These are phyloP conservation scores for Botryotinia globosa DNA, from an alignment of 2,329 filamentous ascomycete genomes.

Conservation along the genomic window DNA sequence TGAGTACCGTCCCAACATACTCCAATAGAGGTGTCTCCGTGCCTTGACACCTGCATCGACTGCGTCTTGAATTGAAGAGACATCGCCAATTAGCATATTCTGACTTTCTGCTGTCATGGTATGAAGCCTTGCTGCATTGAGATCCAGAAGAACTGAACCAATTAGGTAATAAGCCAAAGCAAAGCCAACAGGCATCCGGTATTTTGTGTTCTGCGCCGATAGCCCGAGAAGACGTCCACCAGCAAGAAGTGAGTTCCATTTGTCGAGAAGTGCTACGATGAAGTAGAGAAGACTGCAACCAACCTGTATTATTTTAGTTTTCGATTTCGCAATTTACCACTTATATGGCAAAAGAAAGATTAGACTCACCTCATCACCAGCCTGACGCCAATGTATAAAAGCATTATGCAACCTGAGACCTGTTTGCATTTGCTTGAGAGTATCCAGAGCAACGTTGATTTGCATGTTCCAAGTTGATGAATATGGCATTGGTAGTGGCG, in stretches of 20 bases:
- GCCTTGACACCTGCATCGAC: constrained; percentile 32
- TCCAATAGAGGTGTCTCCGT: constrained; percentile 39
- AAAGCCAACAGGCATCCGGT: constrained; percentile 46
- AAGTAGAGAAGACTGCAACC: constrained; percentile 39
- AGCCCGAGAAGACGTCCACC: constrained; percentile 40
- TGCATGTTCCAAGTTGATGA: constrained; percentile 39
- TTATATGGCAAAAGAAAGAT: constrained; percentile 23
- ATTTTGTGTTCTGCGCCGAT: constrained; percentile 37
- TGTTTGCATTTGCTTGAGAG: constrained; percentile 36
- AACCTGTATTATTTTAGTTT: constrained; percentile 19
- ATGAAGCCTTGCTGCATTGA: constrained; percentile 15
- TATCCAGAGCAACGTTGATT: constrained; percentile 37
- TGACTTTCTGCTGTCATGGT: constrained; percentile 17
- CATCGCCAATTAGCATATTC: constrained; percentile 13
- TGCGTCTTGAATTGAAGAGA: constrained; percentile 18
- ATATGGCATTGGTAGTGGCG: constrained; percentile 36
- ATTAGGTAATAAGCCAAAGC: constrained; percentile 43
- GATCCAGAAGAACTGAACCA: constrained; percentile 42
- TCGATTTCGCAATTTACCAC: background rate
- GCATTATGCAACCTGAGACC: constrained; percentile 38
- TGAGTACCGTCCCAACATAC: constrained; percentile 45
- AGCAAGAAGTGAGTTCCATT: constrained; percentile 36
- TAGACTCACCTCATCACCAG: constrained; percentile 47
- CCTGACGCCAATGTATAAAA: constrained; percentile 38
- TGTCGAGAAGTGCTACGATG: constrained; percentile 38